These are phyloP conservation scores for Tolypocladium ophioglossoides DNA, from an alignment of 2,329 filamentous ascomycete species.

Conservation along the genomic window DNA sequence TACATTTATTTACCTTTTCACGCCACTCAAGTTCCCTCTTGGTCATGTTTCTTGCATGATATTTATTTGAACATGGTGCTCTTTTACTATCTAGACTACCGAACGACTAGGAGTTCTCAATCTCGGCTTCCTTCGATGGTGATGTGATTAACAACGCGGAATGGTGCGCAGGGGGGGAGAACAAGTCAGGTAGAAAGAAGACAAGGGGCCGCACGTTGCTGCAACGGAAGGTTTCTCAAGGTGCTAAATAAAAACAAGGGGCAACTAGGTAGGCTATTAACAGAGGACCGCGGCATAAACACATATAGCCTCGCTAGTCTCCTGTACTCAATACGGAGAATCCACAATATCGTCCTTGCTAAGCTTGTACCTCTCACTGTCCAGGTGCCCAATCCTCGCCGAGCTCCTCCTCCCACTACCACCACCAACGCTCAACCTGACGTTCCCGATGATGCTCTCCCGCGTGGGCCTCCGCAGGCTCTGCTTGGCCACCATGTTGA, in stretches of 20 bases:
- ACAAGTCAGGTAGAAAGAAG: background rate
- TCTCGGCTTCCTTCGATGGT: background rate
- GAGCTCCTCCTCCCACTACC: conserved; percentile 38
- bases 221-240: background rate
- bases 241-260: background rate
- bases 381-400: conserved; percentile 39
- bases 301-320: no score
- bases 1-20: background rate
- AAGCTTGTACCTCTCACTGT: conserved; percentile 59
- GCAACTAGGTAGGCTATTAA: no score
- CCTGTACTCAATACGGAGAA: conserved; percentile 47
- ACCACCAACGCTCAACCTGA: conserved; percentile 33
- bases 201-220: background rate
- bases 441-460: conserved; percentile 73
- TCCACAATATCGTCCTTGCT: conserved; percentile 79
- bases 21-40: background rate
- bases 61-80: background rate
- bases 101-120: background rate
- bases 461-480: conserved; percentile 79
- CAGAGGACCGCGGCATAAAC: no score
- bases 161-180: no score
- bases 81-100: background rate
- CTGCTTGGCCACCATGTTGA: conserved; percentile 90
- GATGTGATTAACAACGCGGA: background rate
- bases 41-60: background rate